These are phyloP conservation scores for Warburgia ugandensis DNA, from an alignment of 164 flowering plant species.

Conservation along the genomic window DNA sequence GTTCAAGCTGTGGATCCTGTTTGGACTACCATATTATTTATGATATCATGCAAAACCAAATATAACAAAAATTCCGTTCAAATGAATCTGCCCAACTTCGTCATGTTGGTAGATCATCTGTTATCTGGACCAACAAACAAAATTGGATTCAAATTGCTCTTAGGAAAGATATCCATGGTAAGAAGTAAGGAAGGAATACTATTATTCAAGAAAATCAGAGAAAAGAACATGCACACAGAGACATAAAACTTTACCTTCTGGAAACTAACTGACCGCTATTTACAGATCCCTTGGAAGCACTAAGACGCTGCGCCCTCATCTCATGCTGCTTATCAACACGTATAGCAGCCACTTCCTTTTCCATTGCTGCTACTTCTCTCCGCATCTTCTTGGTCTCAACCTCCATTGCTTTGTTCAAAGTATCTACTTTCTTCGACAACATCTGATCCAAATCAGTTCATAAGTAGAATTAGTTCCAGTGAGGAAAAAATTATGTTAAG, in stretches of 20 bases:
- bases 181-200: too few relatives aligned
- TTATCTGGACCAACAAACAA: too few relatives aligned
- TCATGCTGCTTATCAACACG: conserved; percentile 46
- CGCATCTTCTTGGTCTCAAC: conserved; percentile 72
- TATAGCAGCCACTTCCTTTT: conserved; percentile 60
- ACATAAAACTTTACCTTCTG: conserved; percentile 36
- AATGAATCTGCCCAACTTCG: too few relatives aligned
- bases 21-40: too few relatives aligned
- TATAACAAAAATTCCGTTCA: too few relatives aligned
- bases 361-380: conserved; percentile 64
- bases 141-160: too few relatives aligned
- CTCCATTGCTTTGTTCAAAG: conserved; percentile 66
- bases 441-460: conserved; percentile 29
- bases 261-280: conserved; percentile 30
- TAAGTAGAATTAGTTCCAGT: neutral
- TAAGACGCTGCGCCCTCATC: conserved; percentile 25
- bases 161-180: too few relatives aligned
- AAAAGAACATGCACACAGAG: too few relatives aligned
- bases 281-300: conserved; percentile 33
- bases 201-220: too few relatives aligned
- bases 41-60: too few relatives aligned
- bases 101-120: too few relatives aligned
- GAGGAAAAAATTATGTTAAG: neutral
- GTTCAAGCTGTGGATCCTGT: too few relatives aligned
- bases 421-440: conserved; percentile 68